Conservation (phyloP, 106 monocot genomes). For the Amphibolis antarctica region DNA sequence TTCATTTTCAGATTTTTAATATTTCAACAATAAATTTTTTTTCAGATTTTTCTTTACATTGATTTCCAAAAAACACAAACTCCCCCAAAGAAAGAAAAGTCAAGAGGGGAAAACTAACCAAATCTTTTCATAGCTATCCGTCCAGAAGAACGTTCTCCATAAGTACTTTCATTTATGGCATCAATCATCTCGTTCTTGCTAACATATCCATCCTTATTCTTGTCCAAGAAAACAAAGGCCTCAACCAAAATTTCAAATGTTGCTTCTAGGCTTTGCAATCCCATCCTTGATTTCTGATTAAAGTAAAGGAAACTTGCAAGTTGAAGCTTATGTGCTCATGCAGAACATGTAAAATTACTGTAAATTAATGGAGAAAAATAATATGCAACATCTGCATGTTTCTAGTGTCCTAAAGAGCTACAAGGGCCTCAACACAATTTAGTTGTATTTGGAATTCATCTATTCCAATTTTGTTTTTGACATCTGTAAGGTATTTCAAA, state of each 20-base stretch:
- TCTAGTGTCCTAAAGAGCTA: too few relatives aligned
- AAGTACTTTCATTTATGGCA: constrained; percentile 58
- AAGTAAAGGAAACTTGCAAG: constrained; percentile 8
- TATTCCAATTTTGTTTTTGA: too few relatives aligned
- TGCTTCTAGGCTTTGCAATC: constrained; percentile 46
- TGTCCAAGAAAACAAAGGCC: constrained; percentile 91
- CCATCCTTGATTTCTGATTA: constrained; percentile 52
- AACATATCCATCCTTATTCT: constrained; percentile 92
- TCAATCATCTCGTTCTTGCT: constrained; percentile 77
- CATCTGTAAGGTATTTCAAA: too few relatives aligned
- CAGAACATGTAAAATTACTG: constrained; percentile 16
- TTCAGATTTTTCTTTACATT: too few relatives aligned
- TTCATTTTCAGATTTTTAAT: too few relatives aligned
- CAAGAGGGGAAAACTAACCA: constrained; percentile 22
- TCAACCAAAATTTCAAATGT: constrained; percentile 76
- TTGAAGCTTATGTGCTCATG: neutral
- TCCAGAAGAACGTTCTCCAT: constrained; percentile 71
- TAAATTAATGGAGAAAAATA: neutral
- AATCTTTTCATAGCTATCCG: constrained; percentile 90
- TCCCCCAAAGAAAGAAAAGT: neutral
- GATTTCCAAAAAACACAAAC: too few relatives aligned
- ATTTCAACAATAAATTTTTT: too few relatives aligned
- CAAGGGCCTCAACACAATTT: too few relatives aligned
- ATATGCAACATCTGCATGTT: too few relatives aligned
- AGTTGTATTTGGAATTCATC: too few relatives aligned